Percentiles rank a stretch among this genome's conserved stretches.
Conservation (phyloP, 805 yeast genomes). For the Saccharomyces paradoxus region DNA sequence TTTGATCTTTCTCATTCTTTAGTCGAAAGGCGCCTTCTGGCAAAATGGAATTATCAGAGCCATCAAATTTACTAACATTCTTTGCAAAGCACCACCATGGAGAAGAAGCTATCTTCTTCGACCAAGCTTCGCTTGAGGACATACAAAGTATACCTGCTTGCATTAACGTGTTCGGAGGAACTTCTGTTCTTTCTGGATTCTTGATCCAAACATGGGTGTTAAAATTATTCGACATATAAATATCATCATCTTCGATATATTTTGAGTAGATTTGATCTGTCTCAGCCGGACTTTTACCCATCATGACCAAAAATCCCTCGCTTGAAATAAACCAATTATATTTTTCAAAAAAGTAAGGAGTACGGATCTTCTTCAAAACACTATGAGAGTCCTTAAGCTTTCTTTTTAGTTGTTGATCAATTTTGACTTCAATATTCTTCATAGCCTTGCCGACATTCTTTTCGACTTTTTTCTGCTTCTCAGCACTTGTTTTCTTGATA, state of each 20-base stretch:
- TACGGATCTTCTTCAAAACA: constrained; percentile 49
- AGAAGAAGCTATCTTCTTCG: constrained; percentile 66
- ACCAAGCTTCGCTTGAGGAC: constrained; percentile 85
- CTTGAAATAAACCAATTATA: constrained; percentile 89
- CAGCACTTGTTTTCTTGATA: constrained; percentile 63
- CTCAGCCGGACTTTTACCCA: constrained; percentile 78
- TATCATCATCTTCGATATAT: constrained; percentile 66
- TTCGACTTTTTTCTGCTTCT: constrained; percentile 74
- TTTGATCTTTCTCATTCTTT: constrained; percentile 44
- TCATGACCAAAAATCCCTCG: constrained; percentile 79
- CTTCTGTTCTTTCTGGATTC: constrained; percentile 64
- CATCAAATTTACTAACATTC: constrained; percentile 63
- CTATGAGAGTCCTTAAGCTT: constrained; percentile 51
- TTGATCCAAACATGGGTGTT: constrained; percentile 71
- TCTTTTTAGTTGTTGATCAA: constrained; percentile 61
- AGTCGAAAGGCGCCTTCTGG: constrained; percentile 55
- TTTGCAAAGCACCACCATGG: constrained; percentile 78
- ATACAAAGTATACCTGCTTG: constrained; percentile 88
- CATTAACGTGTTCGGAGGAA: constrained; percentile 79
- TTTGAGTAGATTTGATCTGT: constrained; percentile 72
- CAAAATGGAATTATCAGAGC: constrained; percentile 41
- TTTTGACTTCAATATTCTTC: constrained; percentile 72
- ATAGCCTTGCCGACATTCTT: constrained; percentile 70
- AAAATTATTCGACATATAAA: constrained; percentile 67
- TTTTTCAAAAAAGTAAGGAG: constrained; percentile 87